These are phyloP conservation scores for Peronospora destructor DNA, from an alignment of 352 stramenopile species.

Conservation along the genomic window DNA sequence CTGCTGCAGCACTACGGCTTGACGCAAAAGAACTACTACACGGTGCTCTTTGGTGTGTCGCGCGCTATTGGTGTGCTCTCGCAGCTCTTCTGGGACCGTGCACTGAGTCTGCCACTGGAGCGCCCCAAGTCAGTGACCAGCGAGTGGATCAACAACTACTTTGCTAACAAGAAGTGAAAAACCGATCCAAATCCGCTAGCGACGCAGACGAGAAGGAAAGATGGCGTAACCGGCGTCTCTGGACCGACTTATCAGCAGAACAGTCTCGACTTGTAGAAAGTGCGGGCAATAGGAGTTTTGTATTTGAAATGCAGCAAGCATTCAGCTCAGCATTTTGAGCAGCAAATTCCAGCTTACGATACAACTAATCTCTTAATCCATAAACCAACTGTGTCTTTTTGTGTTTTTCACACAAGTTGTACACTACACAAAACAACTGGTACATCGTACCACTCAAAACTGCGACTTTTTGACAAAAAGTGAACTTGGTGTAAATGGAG, in stretches of 20 bases:
- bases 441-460: neutral
- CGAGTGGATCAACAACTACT: constrained; percentile 96
- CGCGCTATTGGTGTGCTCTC: constrained; percentile 96
- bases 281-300: constrained; percentile 22
- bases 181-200: constrained; percentile 4
- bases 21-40: constrained; percentile 99
- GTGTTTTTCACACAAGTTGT: too few relatives aligned
- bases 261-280: constrained; percentile 23
- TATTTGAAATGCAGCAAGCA: constrained; percentile 33
- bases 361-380: too few relatives aligned
- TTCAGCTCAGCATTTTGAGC: constrained; percentile 8
- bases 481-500: constrained; percentile 12
- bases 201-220: constrained; percentile 10
- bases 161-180: constrained; percentile 82
- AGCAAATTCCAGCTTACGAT: too few relatives aligned
- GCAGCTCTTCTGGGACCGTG: constrained; percentile 98
- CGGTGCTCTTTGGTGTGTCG: constrained; percentile 98
- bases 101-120: constrained; percentile 95
- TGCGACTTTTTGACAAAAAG: constrained; percentile 17
- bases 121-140: constrained; percentile 98
- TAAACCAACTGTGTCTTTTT: too few relatives aligned
- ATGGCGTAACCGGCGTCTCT: constrained; percentile 3
- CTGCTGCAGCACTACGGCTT: constrained; percentile 99
- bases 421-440: too few relatives aligned
- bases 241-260: constrained; percentile 17